phyloP scores from a whole-genome alignment of 345 rosid species.

The Pseudoturritis turrita region DNA sequence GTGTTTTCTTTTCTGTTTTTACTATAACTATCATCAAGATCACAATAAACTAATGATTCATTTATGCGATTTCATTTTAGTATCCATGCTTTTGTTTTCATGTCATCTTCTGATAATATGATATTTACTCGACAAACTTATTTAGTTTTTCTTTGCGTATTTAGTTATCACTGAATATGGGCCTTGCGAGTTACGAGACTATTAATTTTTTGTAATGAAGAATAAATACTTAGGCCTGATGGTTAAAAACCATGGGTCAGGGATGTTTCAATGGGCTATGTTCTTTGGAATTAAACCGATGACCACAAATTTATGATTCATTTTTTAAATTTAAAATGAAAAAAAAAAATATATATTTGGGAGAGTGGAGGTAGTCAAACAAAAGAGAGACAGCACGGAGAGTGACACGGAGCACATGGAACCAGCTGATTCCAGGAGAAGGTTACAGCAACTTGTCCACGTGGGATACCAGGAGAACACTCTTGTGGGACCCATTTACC shows the following conservation, averaged over 20 bases:
- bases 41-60: background rate
- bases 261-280: background rate
- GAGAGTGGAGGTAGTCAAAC: slow-evolving; percentile 2
- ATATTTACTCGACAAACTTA: background rate
- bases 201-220: background rate
- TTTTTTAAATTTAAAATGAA: too few species aligned
- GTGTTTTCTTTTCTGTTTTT: background rate
- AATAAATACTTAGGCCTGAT: background rate
- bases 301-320: background rate
- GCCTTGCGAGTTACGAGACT: background rate
- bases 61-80: background rate
- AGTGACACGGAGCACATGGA: slow-evolving; percentile 36
- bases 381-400: slow-evolving; percentile 24
- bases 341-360: background rate
- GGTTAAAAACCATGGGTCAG: background rate
- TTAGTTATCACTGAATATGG: background rate
- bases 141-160: background rate
- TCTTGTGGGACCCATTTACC: background rate
- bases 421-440: slow-evolving; percentile 29
- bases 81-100: background rate
- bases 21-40: background rate
- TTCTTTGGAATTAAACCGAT: background rate
- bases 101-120: background rate
- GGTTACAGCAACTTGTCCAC: slow-evolving; percentile 33
- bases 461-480: slow-evolving; percentile 11